Conservation (phyloP, 2,329 filamentous ascomycete species). For the Phyllosticta paracitricarpa region DNA sequence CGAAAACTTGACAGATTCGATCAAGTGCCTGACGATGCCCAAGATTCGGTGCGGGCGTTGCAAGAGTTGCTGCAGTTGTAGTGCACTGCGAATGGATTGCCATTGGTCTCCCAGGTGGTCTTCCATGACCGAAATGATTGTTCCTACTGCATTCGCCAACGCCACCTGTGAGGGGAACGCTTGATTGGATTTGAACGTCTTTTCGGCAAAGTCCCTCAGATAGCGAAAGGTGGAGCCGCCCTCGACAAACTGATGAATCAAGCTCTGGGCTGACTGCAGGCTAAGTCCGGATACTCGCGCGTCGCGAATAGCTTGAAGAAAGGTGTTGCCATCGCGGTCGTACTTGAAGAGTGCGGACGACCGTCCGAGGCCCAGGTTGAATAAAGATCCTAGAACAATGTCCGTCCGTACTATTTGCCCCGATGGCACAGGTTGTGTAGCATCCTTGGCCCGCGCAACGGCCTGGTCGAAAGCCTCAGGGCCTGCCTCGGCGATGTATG, state of each 20-base stretch:
- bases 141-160: slow-evolving; percentile 30
- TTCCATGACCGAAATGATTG: slow-evolving; percentile 32
- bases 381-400: slow-evolving; percentile 41
- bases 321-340: slow-evolving; percentile 42
- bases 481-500: slow-evolving; percentile 61
- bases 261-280: slow-evolving; percentile 40
- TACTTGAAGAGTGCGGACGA: slow-evolving; percentile 63
- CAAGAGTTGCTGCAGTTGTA: slow-evolving; percentile 33
- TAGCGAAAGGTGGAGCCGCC: slow-evolving; percentile 27
- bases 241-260: slow-evolving; percentile 36
- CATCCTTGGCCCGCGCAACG: slow-evolving; percentile 17
- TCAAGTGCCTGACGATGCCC: slow-evolving; percentile 41
- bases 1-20: slow-evolving; percentile 35
- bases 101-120: slow-evolving; percentile 25
- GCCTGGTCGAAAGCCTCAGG: slow-evolving; percentile 56
- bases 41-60: slow-evolving; percentile 43
- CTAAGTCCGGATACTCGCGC: slow-evolving; percentile 43
- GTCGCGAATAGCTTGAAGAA: slow-evolving; percentile 37
- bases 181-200: slow-evolving; percentile 23
- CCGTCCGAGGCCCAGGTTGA: slow-evolving; percentile 58
- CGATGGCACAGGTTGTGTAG: slow-evolving; percentile 14
- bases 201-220: slow-evolving; percentile 27
- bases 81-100: slow-evolving; percentile 21
- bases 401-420: slow-evolving; percentile 29
- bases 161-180: slow-evolving; percentile 32